Evolutionary conservation across 2,329 filamentous ascomycete species (phyloP).

Genomic region (Aspergillus thermomutatus): DNA sequence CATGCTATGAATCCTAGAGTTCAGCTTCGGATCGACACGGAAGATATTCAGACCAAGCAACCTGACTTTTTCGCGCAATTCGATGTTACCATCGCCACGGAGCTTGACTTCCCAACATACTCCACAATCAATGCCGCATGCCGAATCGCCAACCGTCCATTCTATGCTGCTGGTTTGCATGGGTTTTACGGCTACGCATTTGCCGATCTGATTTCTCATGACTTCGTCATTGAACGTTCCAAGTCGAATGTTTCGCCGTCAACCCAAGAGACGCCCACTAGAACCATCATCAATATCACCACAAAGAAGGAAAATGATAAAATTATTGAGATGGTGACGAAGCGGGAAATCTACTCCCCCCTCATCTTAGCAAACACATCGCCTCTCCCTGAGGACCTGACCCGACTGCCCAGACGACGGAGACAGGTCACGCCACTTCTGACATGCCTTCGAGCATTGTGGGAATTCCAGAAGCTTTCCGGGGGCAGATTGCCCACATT

Average conservation of each 20-base stretch:
- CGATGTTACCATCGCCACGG: conserved; percentile 85
- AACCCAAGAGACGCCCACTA: conserved; percentile 71
- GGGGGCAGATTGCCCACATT: conserved; percentile 54
- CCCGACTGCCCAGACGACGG: conserved; percentile 64
- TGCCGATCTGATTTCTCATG: conserved; percentile 84
- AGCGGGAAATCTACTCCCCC: conserved; percentile 85
- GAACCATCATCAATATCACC: conserved; percentile 68
- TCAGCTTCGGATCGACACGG: conserved; percentile 65
- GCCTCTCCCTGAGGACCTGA: conserved; percentile 67
- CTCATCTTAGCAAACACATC: conserved; percentile 82
- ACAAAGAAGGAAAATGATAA: conserved; percentile 69
- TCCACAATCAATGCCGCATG: conserved; percentile 82
- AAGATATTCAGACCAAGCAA: conserved; percentile 64
- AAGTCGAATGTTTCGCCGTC: conserved; percentile 67
- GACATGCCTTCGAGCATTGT: conserved; percentile 82
- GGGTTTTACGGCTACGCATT: conserved; percentile 96
- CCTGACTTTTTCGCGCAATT: conserved; percentile 74
- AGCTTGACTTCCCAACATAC: conserved; percentile 72
- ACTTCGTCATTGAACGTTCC: conserved; percentile 83
- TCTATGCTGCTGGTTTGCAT: conserved; percentile 84
- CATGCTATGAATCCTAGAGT: conserved; percentile 89
- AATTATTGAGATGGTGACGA: conserved; percentile 79
- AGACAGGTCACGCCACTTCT: conserved; percentile 77
- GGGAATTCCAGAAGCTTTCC: conserved; percentile 71
- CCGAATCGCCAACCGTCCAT: conserved; percentile 71